Percentiles rank a stretch among this genome's conserved stretches.
phyloP scores from a whole-genome alignment of 2,329 filamentous ascomycete genomes.

The Diaporthe citriasiana region DNA sequence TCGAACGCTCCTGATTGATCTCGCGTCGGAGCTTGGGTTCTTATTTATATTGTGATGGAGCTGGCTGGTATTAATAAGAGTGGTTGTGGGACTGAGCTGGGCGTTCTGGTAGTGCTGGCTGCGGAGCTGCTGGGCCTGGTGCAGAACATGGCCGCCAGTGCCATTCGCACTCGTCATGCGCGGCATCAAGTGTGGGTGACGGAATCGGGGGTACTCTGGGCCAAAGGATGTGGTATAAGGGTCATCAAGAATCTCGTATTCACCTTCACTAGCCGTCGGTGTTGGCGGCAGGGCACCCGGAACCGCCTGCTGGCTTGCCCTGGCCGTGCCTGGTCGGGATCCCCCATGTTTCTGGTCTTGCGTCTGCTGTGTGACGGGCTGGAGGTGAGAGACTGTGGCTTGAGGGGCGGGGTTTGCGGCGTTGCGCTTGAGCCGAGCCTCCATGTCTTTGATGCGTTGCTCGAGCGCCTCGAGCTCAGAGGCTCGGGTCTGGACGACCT shows the following conservation, averaged over 20 bases:
- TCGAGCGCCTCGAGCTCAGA: slow-evolving; percentile 90
- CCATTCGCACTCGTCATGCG: slow-evolving; percentile 39
- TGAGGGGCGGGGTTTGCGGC: slow-evolving; percentile 44
- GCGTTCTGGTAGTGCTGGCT: slow-evolving; percentile 42
- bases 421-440: slow-evolving; percentile 75
- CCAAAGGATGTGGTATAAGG: slow-evolving; percentile 43
- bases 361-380: slow-evolving; percentile 47
- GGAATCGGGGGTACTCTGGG: slow-evolving; percentile 43
- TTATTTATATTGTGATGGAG: slow-evolving; percentile 45
- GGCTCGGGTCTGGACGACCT: slow-evolving; percentile 79
- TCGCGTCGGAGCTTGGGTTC: slow-evolving; percentile 41
- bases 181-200: slow-evolving; percentile 41
- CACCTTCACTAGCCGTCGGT: slow-evolving; percentile 74
- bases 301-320: slow-evolving; percentile 64
- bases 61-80: slow-evolving; percentile 47
- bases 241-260: slow-evolving; percentile 59
- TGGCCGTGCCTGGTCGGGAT: slow-evolving; percentile 68
- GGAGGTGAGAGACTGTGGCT: slow-evolving; percentile 50
- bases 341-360: slow-evolving; percentile 53
- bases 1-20: slow-evolving; percentile 42
- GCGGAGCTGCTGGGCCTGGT: slow-evolving; percentile 40
- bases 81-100: slow-evolving; percentile 40
- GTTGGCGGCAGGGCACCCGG: slow-evolving; percentile 73
- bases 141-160: slow-evolving; percentile 32
- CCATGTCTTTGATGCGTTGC: slow-evolving; percentile 85